Conservation (phyloP, 768 basidiomycete species). For the Suillus sp. region DNA sequence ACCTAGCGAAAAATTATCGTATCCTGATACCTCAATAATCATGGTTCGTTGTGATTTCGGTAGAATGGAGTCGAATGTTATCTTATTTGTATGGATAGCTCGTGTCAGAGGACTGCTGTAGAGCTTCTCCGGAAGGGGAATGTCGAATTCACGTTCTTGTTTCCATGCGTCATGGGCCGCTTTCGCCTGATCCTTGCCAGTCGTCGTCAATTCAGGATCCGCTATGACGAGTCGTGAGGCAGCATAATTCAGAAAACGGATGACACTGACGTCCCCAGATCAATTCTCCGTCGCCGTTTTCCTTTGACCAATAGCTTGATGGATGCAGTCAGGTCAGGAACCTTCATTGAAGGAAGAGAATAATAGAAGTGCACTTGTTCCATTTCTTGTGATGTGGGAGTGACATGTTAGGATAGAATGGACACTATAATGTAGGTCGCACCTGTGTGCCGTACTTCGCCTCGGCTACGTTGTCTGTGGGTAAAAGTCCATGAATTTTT, state of each 20-base stretch:
- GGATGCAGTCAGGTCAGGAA: neutral
- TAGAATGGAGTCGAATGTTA: constrained; percentile 49
- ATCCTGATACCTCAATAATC: constrained; percentile 54
- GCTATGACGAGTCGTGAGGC: constrained; percentile 39
- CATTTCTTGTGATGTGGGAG: constrained; percentile 43
- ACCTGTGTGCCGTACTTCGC: constrained; percentile 62
- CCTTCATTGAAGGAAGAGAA: neutral
- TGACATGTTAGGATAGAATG: neutral
- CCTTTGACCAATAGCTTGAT: constrained; percentile 60
- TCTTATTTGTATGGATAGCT: constrained; percentile 56
- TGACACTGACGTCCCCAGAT: constrained; percentile 70
- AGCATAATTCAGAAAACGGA: constrained; percentile 5
- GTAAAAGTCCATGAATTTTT: constrained; percentile 49
- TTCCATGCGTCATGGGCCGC: constrained; percentile 49
- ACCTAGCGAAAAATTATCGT: neutral
- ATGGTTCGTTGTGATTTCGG: constrained; percentile 35
- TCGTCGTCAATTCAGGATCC: constrained; percentile 62
- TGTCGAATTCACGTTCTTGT: constrained; percentile 38
- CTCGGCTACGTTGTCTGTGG: constrained; percentile 67
- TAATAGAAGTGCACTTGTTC: constrained; percentile 50
- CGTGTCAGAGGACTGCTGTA: constrained; percentile 68
- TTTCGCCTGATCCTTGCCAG: constrained; percentile 59
- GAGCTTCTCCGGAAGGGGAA: constrained; percentile 56
- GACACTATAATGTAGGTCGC: constrained; percentile 4
- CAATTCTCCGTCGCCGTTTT: constrained; percentile 65